Evolutionary conservation across 495 filamentous ascomycete genomes (phyloP), one percentile per base, ranked within the genome.

Genomic region (Hypoxylon trugodes): DNA sequence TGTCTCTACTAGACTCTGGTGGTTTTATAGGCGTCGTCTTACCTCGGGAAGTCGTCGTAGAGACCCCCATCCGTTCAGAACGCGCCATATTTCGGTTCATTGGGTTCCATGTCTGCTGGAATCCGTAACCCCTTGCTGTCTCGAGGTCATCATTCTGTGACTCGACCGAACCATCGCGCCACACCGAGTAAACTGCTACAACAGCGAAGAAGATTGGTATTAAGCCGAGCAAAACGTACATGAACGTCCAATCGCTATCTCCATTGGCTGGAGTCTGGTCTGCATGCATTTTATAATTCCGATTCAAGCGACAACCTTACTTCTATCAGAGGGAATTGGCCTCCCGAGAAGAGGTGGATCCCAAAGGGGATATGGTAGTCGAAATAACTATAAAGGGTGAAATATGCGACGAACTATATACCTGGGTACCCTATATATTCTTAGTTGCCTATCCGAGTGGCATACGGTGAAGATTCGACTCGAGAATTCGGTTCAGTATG

Each of bases 151-250:
- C 12, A 25, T 19, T 43, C 12, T 51, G 12, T 18, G 36, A n/a
- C 42, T 19, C 3, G 10, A 12, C 22, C n/a, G 16, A 26, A 79
- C 63, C 79, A 50, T 73, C 74, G 2, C 79, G 15, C 59, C 80
- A 6, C 66, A 75, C 2, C 72, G 69, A 53, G 21, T 47, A 47
- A 0, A 61, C 0, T 0, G 50, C 59, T 13, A 61, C 30, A 3
- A 8, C 4, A 8, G 19, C 19, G 21, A 69, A 69, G 1, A 30
- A 18, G n/a, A 57, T 8, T 1, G 66, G 61, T 4, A 69, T 59
- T 5, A 64, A 36, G 21, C 19, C 51, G 0, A 72, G 35, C 5
- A 69, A 0, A 19, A 62, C 19, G 47, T 72, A 72, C 52, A 67
- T 59, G 5, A 59, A n/a, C 2, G 45, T 58, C 69, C 66, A 72